Base-by-base conservation (phyloP, 2,329 filamentous ascomycete species). In the Fusarium falciforme region DNA sequence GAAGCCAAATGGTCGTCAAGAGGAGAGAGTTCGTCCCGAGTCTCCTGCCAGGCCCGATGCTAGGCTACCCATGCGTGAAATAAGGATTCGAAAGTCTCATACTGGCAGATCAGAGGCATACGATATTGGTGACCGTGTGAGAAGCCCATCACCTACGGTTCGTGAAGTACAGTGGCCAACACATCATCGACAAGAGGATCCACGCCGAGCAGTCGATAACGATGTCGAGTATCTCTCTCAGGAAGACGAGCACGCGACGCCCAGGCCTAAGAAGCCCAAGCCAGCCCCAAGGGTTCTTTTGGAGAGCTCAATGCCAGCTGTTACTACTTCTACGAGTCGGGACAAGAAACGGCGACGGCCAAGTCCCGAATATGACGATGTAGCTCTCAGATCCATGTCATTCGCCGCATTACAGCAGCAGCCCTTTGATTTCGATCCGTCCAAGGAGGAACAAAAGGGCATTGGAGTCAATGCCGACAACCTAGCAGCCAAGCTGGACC, bases 361-460 rank as follows among this genome's bases (percentile, higher is more conserved):
- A 38, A 86, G 83, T 67, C 82, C 85, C 33, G 89, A 91, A 77
- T 91, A 91, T 72, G 87, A 90, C 69, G 89, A 91, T 77, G 85
- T 85, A 49, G 83, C 85, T 44, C 83, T 91, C n/a, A 84, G 84
- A 68, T 79, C 80, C 11, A 91, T 91, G 89, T 83, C 83, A 49
- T 91, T 87, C 77, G 73, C 83, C 3, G 84, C 87, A 33, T 82
- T 91, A 14, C 84, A 82, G 61, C 80, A 82, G 3, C 87, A 91
- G 73, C 83, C 85, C 1, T 91, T 91, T 71, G 89, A 91, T 76
- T 86, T 86, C 68, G 89, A 90, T 71, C 89, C 89, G 4, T 83
- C 87, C 55, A 84, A 85, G 62, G 83, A 83, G 63, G 79, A 76
- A 57, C 82, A 80, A 79, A 79, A 81, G 69, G 72, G 81, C 76